Percentiles rank a stretch among this genome's conserved stretches.
Evolutionary conservation across 2,329 filamentous ascomycete species (phyloP).

Genomic region (Knoxdaviesia capensis): DNA sequence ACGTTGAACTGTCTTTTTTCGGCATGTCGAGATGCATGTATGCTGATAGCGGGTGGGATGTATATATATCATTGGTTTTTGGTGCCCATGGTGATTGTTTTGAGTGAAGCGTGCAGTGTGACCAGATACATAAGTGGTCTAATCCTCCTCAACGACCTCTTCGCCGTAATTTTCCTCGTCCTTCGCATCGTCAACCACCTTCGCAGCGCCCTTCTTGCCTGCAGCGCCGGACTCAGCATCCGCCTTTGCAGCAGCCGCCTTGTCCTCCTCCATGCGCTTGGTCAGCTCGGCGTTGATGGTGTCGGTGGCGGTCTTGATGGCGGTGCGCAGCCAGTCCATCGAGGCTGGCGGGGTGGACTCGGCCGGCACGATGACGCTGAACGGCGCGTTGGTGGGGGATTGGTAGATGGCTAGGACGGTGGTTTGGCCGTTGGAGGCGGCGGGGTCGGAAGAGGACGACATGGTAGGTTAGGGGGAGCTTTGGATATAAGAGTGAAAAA

Average conservation of each 20-base stretch:
- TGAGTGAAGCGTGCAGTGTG: no score
- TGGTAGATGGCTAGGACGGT: constrained; percentile 30
- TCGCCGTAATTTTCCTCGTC: constrained; percentile 74
- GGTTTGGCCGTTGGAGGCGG: constrained; percentile 2
- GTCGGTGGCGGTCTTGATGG: constrained; percentile 39
- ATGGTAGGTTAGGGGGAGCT: neutral
- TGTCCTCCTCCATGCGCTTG: constrained; percentile 54
- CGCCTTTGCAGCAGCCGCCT: constrained; percentile 15
- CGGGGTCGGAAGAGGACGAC: neutral
- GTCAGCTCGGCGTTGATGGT: constrained; percentile 54
- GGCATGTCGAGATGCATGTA: constrained; percentile 2
- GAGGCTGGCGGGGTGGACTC: constrained; percentile 13
- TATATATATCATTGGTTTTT: no score
- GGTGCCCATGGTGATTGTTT: no score
- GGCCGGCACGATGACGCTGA: constrained; percentile 19
- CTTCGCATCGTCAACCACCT: constrained; percentile 27
- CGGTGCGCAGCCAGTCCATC: constrained; percentile 33
- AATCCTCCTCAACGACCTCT: constrained; percentile 50
- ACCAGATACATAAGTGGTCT: no score
- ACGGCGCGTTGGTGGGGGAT: constrained; percentile 27
- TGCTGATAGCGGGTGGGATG: neutral
- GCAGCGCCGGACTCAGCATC: constrained; percentile 21
- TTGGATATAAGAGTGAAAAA: neutral
- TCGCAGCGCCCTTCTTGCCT: constrained; percentile 8
- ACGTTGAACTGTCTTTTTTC: neutral